Base-by-base conservation (phyloP, 352 stramenopile genomes). In the Phytophthora uliginosa region DNA sequence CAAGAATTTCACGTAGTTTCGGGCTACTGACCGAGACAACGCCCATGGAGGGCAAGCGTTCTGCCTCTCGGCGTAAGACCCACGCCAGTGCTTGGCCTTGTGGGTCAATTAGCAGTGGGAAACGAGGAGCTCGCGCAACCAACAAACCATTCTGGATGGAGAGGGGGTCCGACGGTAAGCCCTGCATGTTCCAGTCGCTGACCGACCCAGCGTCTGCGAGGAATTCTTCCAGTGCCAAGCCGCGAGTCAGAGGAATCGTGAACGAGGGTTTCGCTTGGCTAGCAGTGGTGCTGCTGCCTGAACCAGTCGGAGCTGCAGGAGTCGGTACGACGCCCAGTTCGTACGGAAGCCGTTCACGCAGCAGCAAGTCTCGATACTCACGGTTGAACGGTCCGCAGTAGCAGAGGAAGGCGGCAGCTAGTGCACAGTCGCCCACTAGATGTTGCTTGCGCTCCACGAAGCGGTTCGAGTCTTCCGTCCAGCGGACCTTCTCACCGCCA, bases 361-460 rank as follows among this genome's bases (percentile, higher is more conserved):
- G 57, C n/a, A 94, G 61, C 31, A 91, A 47, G 26, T 91, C 76
- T n/a, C 88, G 84, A 58, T 88, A 95, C 24, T 93, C 88, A 13
- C 93, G 85, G 72, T 98, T 98, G 65, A 98, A 98, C 2, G 93
- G 91, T 0, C 93, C 94, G 54, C 89, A 95, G 72, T 98, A 98
- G 40, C 82, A 89, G 55, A 98, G 67, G 61, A 98, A 98, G 1
- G 94, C 93, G 20, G 87, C 88, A 7, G 89, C 90, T 12, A 98
- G 64, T 9, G 91, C 92, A 10, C 90, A 93, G 72, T 98, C 92
- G 1, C 94, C 94, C 4, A 98, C 85, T 17, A 98, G 83, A 69
- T 89, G 88, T 18, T 80, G 67, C 66, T 93, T 95, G 20, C 81
- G 79, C 53, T 95, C 89, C 15, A 95, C 85, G 53, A 98, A 98